Evolutionary conservation across 768 basidiomycete genomes (phyloP), one percentile per base, ranked within the genome.

Genomic region (Pisolithus albus): DNA sequence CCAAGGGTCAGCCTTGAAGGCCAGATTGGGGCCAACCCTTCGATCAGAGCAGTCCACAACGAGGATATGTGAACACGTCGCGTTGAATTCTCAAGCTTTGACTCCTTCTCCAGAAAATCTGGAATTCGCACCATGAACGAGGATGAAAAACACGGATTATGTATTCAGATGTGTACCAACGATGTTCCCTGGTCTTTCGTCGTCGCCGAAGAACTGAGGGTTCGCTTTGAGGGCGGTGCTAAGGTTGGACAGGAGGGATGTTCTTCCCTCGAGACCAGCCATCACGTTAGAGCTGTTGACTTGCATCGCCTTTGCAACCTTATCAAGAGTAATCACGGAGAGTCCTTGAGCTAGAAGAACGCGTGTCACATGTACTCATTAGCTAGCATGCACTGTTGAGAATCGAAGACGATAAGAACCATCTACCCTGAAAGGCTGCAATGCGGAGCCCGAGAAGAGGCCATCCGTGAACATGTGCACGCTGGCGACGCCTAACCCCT

Each of bases 401-500:
- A 11, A 46, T 34, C 15, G 19, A 34, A 16, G n/a, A n/a, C 32
- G 26, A 46, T 15, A 47, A 60, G 46, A 52, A 94, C 93, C 87
- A 67, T 96, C 91, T 2, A 92, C 94, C 50, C 78, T 75, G 62
- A 77, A 77, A 23, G 84, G 84, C 59, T 92, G 80, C 0, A 67
- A 62, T 5, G 60, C 60, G 52, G 47, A 52, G 24, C 83, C 76
- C 13, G 88, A 92, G 70, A 98, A 98, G 44, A 92, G 66, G 0
- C 95, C 95, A 4, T 72, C 67, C 48, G 77, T 66, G 55, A 96
- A 98, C 92, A 97, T 96, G 63, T 88, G 83, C 40, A 92, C 71
- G 61, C 88, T 92, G 0, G 92, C 95, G 5, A 97, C 84, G 0
- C 85, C 95, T 6, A 99, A 71, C 0, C 95, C 95, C 63, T 84